Conservation (phyloP, 2,329 filamentous ascomycete genomes). For the Pseudogymnoascus verrucosus region DNA sequence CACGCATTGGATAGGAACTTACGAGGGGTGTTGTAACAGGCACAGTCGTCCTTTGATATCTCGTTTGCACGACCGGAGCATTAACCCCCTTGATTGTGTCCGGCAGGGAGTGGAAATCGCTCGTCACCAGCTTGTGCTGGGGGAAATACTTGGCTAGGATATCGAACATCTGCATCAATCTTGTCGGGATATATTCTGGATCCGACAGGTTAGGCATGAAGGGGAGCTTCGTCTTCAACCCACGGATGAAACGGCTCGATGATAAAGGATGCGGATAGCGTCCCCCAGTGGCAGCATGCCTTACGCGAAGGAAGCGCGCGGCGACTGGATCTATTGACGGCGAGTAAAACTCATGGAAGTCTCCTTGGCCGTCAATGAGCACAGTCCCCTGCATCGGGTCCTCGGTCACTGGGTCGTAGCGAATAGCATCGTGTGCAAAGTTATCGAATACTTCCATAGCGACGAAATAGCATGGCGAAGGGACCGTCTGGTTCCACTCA, state of each 20-base stretch:
- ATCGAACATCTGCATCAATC: slow-evolving; percentile 95
- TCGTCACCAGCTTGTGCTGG: slow-evolving; percentile 76
- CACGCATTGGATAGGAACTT: slow-evolving; percentile 30
- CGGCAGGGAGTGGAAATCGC: slow-evolving; percentile 82
- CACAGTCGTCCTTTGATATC: slow-evolving; percentile 79
- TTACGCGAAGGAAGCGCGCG: slow-evolving; percentile 73
- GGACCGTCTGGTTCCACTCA: slow-evolving; percentile 83
- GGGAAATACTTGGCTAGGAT: slow-evolving; percentile 84
- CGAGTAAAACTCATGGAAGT: slow-evolving; percentile 93
- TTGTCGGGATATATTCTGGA: slow-evolving; percentile 90
- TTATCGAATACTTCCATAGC: slow-evolving; percentile 99
- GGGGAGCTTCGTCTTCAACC: slow-evolving; percentile 56
- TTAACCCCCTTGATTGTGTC: slow-evolving; percentile 79
- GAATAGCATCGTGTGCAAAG: slow-evolving; percentile 88
- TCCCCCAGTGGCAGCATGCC: slow-evolving; percentile 64
- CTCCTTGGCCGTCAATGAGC: slow-evolving; percentile 73
- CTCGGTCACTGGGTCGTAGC: slow-evolving; percentile 77
- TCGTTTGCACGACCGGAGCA: slow-evolving; percentile 91
- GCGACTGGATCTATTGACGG: slow-evolving; percentile 74
- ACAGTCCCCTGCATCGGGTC: slow-evolving; percentile 82
- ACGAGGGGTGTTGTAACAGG: slow-evolving; percentile 87
- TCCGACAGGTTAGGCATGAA: slow-evolving; percentile 67
- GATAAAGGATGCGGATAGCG: slow-evolving; percentile 54
- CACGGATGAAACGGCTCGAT: slow-evolving; percentile 45
- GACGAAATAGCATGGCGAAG: slow-evolving; percentile 92